Base-by-base conservation (phyloP, 495 filamentous ascomycete species). In the Beverwykella pulmonaria region DNA sequence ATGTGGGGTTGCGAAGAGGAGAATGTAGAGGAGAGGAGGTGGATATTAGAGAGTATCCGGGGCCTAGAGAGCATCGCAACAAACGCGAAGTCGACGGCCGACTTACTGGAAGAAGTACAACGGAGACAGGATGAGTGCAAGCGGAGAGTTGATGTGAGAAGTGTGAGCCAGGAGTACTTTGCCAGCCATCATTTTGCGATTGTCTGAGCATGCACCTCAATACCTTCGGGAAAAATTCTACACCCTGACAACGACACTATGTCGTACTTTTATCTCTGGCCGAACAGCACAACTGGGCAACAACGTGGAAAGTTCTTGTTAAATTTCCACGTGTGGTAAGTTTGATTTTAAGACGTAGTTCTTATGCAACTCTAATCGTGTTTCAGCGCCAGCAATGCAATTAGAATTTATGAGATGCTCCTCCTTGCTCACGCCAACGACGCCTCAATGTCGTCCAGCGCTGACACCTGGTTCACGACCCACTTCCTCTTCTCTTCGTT, bases 1-100 rank as follows among this genome's bases (percentile, higher is more conserved):
- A 78, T 83, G 78, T 75, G 75, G 70, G 77, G 77, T 23, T 75
- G 69, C 44, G 79, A 80, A 70, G 75, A 78, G 57, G 75, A 80
- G 22, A 73, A 78, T 44, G 34, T 62, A 8, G 75, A 77, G 0
- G 73, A 77, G 41, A 68, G 75, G 27, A 62, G 55, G 22, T 80
- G 78, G 76, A 78, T 81, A 17, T 66, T 77, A 27, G 66, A 72
- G 12, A 74, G 74, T 49, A 79, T 80, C 26, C 64, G 74, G 9
- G 73, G 72, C 8, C 76, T 79, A 73, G 75, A 80, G 50, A 71
- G 75, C 52, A 76, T 77, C 47, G 75, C 76, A 3, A 75, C 73
- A 8, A 79, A 81, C 65, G 75, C 77, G 6, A 70, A 67, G 19
- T 75, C 80, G 53, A 79, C 78, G 5, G 76, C 73, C 8, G 74